A percentile compares a stretch with the other conserved stretches of the same genome.
Conservation (phyloP, 2,329 filamentous ascomycete genomes). For the Hymenoscyphus albidus region DNA sequence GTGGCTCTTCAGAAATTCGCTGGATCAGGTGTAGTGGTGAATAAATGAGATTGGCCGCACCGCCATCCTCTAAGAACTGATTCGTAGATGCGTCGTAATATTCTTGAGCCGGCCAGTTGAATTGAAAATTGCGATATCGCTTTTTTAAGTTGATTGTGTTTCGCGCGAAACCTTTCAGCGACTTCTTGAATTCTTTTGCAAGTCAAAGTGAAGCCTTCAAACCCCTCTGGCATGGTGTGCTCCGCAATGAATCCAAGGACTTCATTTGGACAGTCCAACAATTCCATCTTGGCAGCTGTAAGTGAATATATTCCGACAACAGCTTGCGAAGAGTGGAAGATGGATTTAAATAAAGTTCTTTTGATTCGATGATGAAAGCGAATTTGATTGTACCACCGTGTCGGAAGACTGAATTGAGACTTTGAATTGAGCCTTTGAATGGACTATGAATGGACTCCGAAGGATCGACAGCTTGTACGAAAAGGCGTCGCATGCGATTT, state of each 20-base stretch:
- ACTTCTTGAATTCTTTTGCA: neutral
- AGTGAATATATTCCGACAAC: neutral
- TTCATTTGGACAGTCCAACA: neutral
- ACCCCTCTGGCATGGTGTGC: neutral
- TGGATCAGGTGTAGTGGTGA: neutral
- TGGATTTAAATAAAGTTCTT: too few species aligned
- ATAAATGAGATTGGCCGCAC: neutral
- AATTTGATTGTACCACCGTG: too few species aligned
- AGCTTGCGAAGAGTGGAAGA: too few species aligned
- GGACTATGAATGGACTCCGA: too few species aligned
- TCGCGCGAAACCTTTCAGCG: neutral
- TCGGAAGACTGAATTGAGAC: too few species aligned
- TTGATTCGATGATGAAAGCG: too few species aligned
- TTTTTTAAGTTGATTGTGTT: neutral
- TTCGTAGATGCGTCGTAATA: neutral
- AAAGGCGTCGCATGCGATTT: too few species aligned
- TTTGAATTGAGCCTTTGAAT: too few species aligned
- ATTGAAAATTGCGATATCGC: neutral
- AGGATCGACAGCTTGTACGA: too few species aligned
- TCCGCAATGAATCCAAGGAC: neutral
- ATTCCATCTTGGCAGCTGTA: neutral
- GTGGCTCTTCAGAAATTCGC: neutral
- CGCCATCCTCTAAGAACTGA: too few species aligned
- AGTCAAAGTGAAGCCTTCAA: neutral
- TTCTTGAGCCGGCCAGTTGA: neutral